Evolutionary conservation across 257 asterid genomes (phyloP).

Genomic region (Prunella vulgaris): DNA sequence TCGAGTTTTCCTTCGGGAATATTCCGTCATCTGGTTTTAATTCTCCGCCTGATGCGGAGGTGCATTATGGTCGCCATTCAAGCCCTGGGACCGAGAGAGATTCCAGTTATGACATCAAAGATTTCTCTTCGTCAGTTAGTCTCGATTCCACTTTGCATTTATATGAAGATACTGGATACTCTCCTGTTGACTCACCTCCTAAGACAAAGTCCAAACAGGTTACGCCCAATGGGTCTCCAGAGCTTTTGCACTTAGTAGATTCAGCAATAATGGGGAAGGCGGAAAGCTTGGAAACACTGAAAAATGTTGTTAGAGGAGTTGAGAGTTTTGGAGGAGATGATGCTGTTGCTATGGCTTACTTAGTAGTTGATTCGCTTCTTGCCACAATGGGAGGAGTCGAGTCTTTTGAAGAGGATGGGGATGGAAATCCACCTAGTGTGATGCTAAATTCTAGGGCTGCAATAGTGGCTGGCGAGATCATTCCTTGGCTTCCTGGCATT

Average conservation of each 20-base stretch:
- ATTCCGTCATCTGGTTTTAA: conserved; percentile 42
- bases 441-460: conserved; percentile 99
- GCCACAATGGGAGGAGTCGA: conserved; percentile 99
- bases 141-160: conserved; percentile 55
- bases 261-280: conserved; percentile 99
- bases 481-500: conserved; percentile 81
- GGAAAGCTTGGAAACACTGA: conserved; percentile 82
- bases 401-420: conserved; percentile 91
- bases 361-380: conserved; percentile 95
- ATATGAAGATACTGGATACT: conserved; percentile 45
- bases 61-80: conserved; percentile 43
- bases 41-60: conserved; percentile 44
- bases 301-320: conserved; percentile 79
- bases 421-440: conserved; percentile 96
- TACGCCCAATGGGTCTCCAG: conserved; percentile 77
- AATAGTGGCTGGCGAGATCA: conserved; percentile 89
- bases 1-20: conserved; percentile 49
- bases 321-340: conserved; percentile 80
- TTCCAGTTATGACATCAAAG: conserved; percentile 34
- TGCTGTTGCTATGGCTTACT: conserved; percentile 62
- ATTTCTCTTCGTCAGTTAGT: conserved; percentile 52
- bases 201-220: conserved; percentile 58
- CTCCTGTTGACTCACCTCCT: conserved; percentile 67
- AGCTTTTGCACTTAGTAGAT: conserved; percentile 96
- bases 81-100: conserved; percentile 52